Conservation (phyloP, 2,329 filamentous ascomycete genomes). For the Podosphaera fusca region DNA sequence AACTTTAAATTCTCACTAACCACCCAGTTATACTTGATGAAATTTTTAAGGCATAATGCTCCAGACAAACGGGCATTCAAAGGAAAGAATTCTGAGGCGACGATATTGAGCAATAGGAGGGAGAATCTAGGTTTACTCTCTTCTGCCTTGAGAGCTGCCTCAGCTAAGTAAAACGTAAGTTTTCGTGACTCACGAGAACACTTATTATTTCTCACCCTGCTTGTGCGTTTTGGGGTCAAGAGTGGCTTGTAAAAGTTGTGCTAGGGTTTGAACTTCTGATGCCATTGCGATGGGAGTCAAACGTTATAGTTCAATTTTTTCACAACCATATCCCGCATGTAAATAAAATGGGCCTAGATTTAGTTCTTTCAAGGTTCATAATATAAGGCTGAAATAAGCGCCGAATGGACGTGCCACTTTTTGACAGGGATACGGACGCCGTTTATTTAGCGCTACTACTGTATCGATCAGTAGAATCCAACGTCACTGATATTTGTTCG, state of each 20-base stretch:
- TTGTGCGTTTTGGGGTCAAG: constrained; percentile 72
- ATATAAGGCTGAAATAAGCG: background rate
- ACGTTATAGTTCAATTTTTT: background rate
- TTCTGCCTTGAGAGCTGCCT: constrained; percentile 54
- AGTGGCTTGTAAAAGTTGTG: constrained; percentile 73
- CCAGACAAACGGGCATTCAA: constrained; percentile 64
- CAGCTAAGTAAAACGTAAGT: constrained; percentile 32
- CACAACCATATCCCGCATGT: background rate
- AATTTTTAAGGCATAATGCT: constrained; percentile 95
- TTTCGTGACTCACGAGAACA: constrained; percentile 9
- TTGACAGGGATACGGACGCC: background rate
- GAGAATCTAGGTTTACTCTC: constrained; percentile 75
- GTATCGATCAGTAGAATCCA: no score
- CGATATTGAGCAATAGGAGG: constrained; percentile 69
- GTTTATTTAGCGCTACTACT: no score
- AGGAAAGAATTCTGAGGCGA: constrained; percentile 50
- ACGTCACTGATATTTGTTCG: no score
- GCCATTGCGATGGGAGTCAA: constrained; percentile 26
- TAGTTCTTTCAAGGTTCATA: background rate
- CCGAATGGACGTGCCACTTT: background rate
- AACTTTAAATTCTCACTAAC: constrained; percentile 21
- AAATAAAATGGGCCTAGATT: background rate
- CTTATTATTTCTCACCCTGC: constrained; percentile 39
- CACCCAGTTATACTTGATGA: constrained; percentile 82
- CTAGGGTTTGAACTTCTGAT: constrained; percentile 37